Percentiles rank a stretch among this genome's conserved stretches.
These are phyloP conservation scores for Gastrolobium bilobum DNA, from an alignment of 306 rosid species.

Conservation along the genomic window DNA sequence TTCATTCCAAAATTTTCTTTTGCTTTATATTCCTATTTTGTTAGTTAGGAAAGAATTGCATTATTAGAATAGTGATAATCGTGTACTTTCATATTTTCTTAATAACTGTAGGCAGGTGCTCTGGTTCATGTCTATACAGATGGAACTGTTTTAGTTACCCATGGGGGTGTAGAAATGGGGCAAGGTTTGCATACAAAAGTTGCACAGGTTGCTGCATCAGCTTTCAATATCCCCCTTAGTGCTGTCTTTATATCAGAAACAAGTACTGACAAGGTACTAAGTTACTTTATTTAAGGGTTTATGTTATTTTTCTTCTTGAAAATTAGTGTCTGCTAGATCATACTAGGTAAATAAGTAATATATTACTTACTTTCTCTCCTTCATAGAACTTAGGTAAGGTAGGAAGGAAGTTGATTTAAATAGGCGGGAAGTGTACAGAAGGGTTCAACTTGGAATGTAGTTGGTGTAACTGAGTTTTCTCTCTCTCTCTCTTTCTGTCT, in stretches of 20 bases:
- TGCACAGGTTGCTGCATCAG: conserved; percentile 97
- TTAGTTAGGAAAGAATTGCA: conserved; percentile 26
- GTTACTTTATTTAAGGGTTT: conserved; percentile 19
- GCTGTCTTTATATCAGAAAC: conserved; percentile 95
- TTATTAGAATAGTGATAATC: conserved; percentile 24
- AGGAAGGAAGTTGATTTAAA: no score
- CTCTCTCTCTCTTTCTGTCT: no score
- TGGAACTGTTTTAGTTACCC: conserved; percentile 95
- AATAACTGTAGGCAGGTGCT: conserved; percentile 88
- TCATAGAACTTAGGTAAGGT: no score
- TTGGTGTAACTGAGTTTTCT: no score
- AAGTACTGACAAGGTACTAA: conserved; percentile 91
- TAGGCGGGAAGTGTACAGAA: no score
- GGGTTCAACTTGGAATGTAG: no score
- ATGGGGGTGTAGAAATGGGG: conserved; percentile 99
- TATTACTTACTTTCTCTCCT: background rate
- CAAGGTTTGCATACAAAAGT: conserved; percentile 98
- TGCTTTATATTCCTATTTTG: conserved; percentile 32
- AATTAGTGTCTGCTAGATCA: conserved; percentile 16
- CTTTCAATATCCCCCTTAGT: conserved; percentile 84
- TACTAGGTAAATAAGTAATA: conserved; percentile 7
- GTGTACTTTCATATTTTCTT: conserved; percentile 37
- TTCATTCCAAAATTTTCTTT: conserved; percentile 12
- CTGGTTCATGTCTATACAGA: conserved; percentile 96
- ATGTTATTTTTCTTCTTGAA: conserved; percentile 33